Evolutionary conservation across 768 basidiomycete species (phyloP).

Genomic region (Mycena belliarum): DNA sequence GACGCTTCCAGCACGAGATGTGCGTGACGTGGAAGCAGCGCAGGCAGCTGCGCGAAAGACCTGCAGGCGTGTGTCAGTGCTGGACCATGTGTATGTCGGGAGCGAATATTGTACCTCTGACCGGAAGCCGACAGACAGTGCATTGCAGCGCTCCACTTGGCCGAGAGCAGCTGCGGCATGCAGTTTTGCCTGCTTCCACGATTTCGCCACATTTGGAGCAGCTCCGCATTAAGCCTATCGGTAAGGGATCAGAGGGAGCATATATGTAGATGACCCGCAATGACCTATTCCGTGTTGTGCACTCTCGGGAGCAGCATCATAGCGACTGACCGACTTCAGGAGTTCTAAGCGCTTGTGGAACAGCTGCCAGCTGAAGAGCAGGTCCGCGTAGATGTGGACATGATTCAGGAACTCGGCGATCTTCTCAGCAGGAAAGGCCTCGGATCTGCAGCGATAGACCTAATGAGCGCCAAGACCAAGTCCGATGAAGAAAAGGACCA

Average conservation of each 20-base stretch:
- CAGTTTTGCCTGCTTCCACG: slow-evolving; percentile 23
- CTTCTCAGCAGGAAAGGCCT: slow-evolving; percentile 36
- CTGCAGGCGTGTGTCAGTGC: slow-evolving; percentile 33
- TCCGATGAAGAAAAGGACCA: not conserved
- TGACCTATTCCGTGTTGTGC: slow-evolving; percentile 23
- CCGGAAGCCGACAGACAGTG: slow-evolving; percentile 74
- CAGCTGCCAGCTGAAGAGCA: slow-evolving; percentile 73
- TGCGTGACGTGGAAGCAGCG: slow-evolving; percentile 68
- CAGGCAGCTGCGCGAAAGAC: slow-evolving; percentile 62
- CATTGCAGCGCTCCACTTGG: slow-evolving; percentile 54
- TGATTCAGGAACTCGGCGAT: slow-evolving; percentile 52
- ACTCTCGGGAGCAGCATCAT: slow-evolving; percentile 24
- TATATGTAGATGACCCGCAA: not conserved
- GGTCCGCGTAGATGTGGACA: slow-evolving; percentile 71
- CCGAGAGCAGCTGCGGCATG: slow-evolving; percentile 46
- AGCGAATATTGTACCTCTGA: slow-evolving; percentile 52
- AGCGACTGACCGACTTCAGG: slow-evolving; percentile 57
- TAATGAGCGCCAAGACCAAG: slow-evolving; percentile 1
- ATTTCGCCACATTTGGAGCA: slow-evolving; percentile 44
- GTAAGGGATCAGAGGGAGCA: not conserved
- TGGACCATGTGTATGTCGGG: not conserved
- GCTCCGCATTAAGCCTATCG: slow-evolving; percentile 46
- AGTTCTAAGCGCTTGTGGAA: slow-evolving; percentile 72
- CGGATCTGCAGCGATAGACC: slow-evolving; percentile 18
- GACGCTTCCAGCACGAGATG: slow-evolving; percentile 59